A percentile compares a stretch with the other conserved stretches of the same genome.
These are phyloP conservation scores for Paramecium octaurelia DNA, from an alignment of 73 alveolate species.

Conservation along the genomic window DNA sequence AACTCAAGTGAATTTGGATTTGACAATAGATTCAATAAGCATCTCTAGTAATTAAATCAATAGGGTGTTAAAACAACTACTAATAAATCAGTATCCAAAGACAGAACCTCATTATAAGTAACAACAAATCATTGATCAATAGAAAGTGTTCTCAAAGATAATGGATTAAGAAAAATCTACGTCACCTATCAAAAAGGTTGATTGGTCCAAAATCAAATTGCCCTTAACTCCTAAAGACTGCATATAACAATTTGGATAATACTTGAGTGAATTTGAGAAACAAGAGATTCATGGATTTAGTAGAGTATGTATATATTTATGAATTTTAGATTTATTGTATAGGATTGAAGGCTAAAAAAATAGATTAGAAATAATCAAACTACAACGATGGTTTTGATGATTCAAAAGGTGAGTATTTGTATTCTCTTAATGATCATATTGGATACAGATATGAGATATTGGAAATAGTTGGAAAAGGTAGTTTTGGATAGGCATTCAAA, in stretches of 20 bases:
- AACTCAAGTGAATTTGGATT: neutral
- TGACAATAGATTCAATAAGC: neutral
- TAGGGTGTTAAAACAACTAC: neutral
- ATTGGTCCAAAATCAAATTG: constrained; percentile 48
- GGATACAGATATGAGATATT: constrained; percentile 63
- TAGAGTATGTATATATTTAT: neutral
- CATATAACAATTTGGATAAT: constrained; percentile 9
- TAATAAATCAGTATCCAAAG: neutral
- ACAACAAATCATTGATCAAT: neutral
- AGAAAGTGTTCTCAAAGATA: neutral
- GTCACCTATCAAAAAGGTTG: neutral
- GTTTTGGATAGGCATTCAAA: constrained; percentile 62
- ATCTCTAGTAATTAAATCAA: neutral
- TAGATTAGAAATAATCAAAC: neutral
- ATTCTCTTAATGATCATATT: constrained; percentile 58
- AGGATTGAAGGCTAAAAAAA: constrained; percentile 42
- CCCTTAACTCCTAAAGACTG: constrained; percentile 49
- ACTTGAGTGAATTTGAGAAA: constrained; percentile 52
- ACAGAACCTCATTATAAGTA: neutral
- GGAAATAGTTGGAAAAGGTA: constrained; percentile 59
- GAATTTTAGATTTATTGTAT: constrained; percentile 31
- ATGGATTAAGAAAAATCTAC: neutral
- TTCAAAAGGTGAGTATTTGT: constrained; percentile 60
- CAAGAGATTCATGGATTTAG: constrained; percentile 19
- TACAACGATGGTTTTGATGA: constrained; percentile 57